phyloP scores from a whole-genome alignment of 163 green algal species.

The Scenedesmus sp. region DNA sequence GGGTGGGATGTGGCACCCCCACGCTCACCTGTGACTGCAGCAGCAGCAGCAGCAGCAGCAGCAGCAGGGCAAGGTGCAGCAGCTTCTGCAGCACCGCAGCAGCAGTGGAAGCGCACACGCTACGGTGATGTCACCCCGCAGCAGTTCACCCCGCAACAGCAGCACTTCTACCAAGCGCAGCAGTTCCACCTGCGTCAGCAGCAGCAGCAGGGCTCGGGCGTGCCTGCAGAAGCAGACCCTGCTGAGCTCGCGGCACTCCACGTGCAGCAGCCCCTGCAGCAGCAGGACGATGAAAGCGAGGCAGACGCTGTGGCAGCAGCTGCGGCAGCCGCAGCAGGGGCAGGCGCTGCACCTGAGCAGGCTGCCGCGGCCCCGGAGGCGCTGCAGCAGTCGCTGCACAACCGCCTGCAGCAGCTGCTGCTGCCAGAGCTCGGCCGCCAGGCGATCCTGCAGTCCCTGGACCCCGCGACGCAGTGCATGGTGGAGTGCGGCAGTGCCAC shows the following conservation, averaged over 20 bases:
- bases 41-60: background rate
- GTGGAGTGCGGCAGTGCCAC: slow-evolving; percentile 42
- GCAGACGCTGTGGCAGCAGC: background rate
- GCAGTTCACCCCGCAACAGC: background rate
- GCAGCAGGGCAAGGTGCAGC: slow-evolving; percentile 6
- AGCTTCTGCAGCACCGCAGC: background rate
- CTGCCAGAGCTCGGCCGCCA: slow-evolving; percentile 35
- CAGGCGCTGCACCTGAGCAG: background rate
- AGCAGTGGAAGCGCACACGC: background rate
- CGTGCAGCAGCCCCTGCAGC: background rate
- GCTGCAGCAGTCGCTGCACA: slow-evolving; percentile 24
- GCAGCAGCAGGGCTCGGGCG: background rate
- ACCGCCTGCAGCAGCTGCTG: slow-evolving; percentile 40
- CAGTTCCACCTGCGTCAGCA: background rate
- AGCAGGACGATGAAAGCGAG: background rate
- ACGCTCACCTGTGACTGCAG: background rate
- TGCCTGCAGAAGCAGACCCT: background rate
- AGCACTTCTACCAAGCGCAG: slow-evolving; percentile 26
- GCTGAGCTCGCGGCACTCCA: background rate
- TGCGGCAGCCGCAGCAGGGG: background rate
- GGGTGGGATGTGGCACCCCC: background rate
- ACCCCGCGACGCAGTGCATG: slow-evolving; percentile 31
- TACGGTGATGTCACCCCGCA: background rate
- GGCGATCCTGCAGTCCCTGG: slow-evolving; percentile 37
- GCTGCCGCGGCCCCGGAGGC: background rate